phyloP scores from a whole-genome alignment of 2,329 filamentous ascomycete genomes.

The Penicillium thymicola region DNA sequence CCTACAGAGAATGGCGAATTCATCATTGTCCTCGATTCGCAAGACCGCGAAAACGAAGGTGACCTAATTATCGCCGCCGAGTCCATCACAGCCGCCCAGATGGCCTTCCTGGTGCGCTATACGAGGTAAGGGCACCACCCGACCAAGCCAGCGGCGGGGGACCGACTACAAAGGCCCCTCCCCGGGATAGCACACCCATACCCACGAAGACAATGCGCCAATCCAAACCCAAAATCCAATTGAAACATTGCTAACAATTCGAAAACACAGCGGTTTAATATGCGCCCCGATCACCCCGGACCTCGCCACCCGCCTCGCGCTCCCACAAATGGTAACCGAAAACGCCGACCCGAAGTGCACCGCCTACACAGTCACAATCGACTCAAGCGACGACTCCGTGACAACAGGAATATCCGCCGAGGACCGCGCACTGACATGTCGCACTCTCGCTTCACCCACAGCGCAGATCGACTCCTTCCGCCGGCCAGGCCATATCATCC shows the following conservation, averaged over 20 bases:
- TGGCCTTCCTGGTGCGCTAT: conserved; percentile 93
- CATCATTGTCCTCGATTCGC: conserved; percentile 90
- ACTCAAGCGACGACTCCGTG: conserved; percentile 68
- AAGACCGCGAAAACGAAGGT: conserved; percentile 93
- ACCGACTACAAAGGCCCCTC: neutral
- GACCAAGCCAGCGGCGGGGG: neutral
- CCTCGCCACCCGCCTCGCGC: conserved; percentile 66
- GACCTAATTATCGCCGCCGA: conserved; percentile 94
- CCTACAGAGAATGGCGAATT: conserved; percentile 73
- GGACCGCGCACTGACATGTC: conserved; percentile 79
- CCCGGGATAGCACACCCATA: neutral
- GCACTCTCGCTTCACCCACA: conserved; percentile 68
- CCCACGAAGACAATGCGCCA: neutral
- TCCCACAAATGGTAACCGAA: conserved; percentile 89
- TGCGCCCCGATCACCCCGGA: conserved; percentile 76
- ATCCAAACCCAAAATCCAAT: neutral
- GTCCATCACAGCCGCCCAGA: conserved; percentile 79
- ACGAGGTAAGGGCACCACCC: conserved; percentile 51
- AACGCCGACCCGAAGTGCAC: conserved; percentile 79
- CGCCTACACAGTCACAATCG: conserved; percentile 88
- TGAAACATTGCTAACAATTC: neutral
- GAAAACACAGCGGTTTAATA: conserved; percentile 66
- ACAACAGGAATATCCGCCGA: conserved; percentile 89
- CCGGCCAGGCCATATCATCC: conserved; percentile 85
- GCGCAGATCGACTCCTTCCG: conserved; percentile 62